phyloP scores from a whole-genome alignment of 2,329 filamentous ascomycete genomes.

The Cladosporium halotolerans region DNA sequence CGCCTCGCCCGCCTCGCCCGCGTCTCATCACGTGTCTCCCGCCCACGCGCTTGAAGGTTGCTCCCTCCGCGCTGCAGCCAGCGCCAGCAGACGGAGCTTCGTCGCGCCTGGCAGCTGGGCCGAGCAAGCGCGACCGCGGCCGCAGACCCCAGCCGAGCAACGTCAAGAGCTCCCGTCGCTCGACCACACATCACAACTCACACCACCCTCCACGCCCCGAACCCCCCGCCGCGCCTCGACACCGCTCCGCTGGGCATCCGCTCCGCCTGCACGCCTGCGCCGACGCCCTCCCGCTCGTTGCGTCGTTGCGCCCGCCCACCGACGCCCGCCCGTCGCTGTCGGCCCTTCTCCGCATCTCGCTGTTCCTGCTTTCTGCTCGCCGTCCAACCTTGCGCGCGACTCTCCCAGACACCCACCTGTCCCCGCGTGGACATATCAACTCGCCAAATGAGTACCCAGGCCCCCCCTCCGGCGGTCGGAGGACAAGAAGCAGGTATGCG shows the following conservation, averaged over 20 bases:
- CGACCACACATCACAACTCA: background rate
- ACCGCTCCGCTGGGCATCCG: background rate
- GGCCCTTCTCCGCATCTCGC: background rate
- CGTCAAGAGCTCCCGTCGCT: conserved; percentile 5
- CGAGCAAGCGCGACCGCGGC: conserved; percentile 5
- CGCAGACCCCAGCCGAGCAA: background rate
- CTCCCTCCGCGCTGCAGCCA: background rate
- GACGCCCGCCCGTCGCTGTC: background rate
- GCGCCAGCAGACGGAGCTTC: background rate
- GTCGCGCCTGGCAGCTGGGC: background rate
- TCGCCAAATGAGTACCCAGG: conserved; percentile 24
- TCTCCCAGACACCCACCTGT: background rate
- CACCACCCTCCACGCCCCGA: background rate
- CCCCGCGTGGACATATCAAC: conserved; percentile 3
- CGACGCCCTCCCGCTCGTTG: background rate
- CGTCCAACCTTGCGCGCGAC: conserved; percentile 2
- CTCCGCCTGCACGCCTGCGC: background rate
- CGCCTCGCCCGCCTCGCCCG: background rate
- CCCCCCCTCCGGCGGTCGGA: conserved; percentile 19
- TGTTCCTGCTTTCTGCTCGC: background rate
- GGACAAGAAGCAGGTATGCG: conserved; percentile 21
- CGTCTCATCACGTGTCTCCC: background rate
- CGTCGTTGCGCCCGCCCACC: background rate
- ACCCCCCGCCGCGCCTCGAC: background rate
- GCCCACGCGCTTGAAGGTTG: background rate